A percentile compares a stretch with the other conserved stretches of the same genome.
Conservation (phyloP, 257 asterid species). For the Nicotiana obtusifolia region DNA sequence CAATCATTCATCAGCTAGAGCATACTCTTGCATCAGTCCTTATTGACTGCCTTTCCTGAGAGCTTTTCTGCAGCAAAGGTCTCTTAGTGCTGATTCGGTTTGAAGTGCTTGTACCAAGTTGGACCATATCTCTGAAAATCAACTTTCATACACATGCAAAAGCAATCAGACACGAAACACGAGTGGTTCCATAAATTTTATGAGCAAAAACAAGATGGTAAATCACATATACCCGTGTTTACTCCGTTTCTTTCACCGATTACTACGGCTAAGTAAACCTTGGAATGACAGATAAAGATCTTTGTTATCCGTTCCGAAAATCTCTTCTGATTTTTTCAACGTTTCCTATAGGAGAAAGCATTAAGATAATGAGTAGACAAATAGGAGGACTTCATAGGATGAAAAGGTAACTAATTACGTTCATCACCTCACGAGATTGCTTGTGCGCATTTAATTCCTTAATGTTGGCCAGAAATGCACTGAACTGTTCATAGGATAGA, state of each 20-base stretch:
- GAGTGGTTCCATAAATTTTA: not conserved
- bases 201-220: not conserved
- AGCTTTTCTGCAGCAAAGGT: not conserved
- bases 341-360: conserved; percentile 46
- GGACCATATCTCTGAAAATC: not conserved
- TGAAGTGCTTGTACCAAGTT: not conserved
- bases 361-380: conserved; percentile 6
- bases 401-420: not conserved
- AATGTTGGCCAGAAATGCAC: conserved; percentile 77
- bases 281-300: conserved; percentile 90
- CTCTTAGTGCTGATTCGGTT: not conserved
- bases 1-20: not conserved
- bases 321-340: conserved; percentile 75
- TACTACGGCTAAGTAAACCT: conserved; percentile 80
- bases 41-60: not conserved
- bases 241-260: conserved; percentile 27
- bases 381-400: not conserved
- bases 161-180: not conserved
- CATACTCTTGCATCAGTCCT: not conserved
- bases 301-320: conserved; percentile 75
- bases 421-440: conserved; percentile 92
- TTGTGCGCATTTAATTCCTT: conserved; percentile 90
- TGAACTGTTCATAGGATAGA: conserved; percentile 86
- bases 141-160: not conserved
- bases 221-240: not conserved